Evolutionary conservation across 2,329 filamentous ascomycete species (phyloP).

Genomic region (Alternaria metachromatica): DNA sequence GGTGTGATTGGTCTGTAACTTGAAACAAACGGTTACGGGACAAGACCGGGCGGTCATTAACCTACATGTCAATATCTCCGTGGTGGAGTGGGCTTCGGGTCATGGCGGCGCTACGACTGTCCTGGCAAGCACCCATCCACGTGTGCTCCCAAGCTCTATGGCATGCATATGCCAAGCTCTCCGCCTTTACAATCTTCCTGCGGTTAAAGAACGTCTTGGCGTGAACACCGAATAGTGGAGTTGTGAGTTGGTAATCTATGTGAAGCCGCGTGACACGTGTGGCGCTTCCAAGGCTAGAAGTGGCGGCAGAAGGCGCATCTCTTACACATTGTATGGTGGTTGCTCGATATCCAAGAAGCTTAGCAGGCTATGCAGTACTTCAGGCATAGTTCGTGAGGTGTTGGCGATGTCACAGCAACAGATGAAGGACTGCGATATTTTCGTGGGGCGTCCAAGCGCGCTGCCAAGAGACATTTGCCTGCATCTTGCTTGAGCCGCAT

Average conservation of each 20-base stretch:
- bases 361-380: neutral
- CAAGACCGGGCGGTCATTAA: constrained; percentile 29
- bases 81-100: constrained; percentile 21
- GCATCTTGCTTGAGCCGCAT: constrained; percentile 6
- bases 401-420: constrained; percentile 2
- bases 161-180: constrained; percentile 22
- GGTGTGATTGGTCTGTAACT: constrained; percentile 19
- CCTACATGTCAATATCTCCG: constrained; percentile 31
- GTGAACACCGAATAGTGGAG: constrained; percentile 10
- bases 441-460: constrained; percentile 8
- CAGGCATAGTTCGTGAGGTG: neutral
- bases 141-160: constrained; percentile 9
- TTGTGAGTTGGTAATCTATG: constrained; percentile 13
- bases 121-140: constrained; percentile 8
- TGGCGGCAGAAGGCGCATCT: neutral
- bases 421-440: constrained; percentile 9
- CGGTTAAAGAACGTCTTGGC: constrained; percentile 29
- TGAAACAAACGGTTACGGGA: constrained; percentile 28
- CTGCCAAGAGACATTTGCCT: constrained; percentile 2
- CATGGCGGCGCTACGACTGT: constrained; percentile 11
- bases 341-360: neutral
- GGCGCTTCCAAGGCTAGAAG: constrained; percentile 4
- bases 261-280: constrained; percentile 16
- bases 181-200: constrained; percentile 19
- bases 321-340: neutral